phyloP scores from a whole-genome alignment of 176 grass and related monocot genomes.

The Chloris gayana region DNA sequence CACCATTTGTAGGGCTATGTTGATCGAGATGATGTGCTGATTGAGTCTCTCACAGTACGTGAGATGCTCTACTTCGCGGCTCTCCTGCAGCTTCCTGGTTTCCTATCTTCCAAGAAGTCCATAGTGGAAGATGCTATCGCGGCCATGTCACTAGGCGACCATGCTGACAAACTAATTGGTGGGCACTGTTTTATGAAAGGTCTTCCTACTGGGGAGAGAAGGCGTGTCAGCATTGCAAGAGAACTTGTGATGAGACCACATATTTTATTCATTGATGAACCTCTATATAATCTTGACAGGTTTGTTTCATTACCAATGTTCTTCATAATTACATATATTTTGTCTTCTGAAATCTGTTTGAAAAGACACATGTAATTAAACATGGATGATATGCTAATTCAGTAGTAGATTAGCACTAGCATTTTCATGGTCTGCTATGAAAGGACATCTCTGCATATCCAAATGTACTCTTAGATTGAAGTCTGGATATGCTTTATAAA shows the following conservation, averaged over 20 bases:
- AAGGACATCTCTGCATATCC: not conserved
- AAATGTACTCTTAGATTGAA: not conserved
- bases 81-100: slow-evolving; percentile 76
- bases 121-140: slow-evolving; percentile 77
- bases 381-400: not conserved
- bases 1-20: slow-evolving; percentile 71
- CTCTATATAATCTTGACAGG: slow-evolving; percentile 93
- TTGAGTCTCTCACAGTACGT: slow-evolving; percentile 84
- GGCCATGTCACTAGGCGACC: slow-evolving; percentile 81
- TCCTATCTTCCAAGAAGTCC: slow-evolving; percentile 69
- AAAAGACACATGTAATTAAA: not conserved
- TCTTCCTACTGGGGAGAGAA: slow-evolving; percentile 75
- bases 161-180: slow-evolving; percentile 86
- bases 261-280: slow-evolving; percentile 88
- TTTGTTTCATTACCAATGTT: slow-evolving; percentile 30
- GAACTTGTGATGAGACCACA: slow-evolving; percentile 93
- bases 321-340: not conserved
- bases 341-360: not conserved
- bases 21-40: slow-evolving; percentile 75
- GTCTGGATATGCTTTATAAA: not conserved
- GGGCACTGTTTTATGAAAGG: slow-evolving; percentile 67
- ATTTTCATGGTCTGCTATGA: not conserved
- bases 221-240: slow-evolving; percentile 85
- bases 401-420: not conserved
- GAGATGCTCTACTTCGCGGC: slow-evolving; percentile 88